Base-by-base conservation (phyloP, 1,284 basidiomycete genomes). In the Naganishia sp. region DNA sequence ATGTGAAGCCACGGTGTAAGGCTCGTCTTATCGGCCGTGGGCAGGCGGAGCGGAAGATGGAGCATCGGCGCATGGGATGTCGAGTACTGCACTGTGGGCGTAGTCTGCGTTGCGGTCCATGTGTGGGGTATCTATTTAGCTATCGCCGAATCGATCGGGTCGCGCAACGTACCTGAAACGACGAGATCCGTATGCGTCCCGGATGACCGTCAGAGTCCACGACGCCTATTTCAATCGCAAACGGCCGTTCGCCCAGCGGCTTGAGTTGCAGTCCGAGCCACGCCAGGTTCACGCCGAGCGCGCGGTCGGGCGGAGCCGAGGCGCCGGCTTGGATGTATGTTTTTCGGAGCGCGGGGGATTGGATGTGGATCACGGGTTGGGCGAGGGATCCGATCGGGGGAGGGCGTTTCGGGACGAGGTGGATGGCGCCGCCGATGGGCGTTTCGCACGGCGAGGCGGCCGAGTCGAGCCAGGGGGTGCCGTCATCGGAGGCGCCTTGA, bases 181-280 rank as follows among this genome's bases (percentile, higher is more conserved):
- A 92, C 25, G 90, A 91, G 68, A 87, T 83, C 31, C 90, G 82
- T 28, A 92, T 75, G 42, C 84, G 77, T 0, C 89, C 90, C 67
- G 81, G 81, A 68, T 83, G 81, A 6, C 86, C 86, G 6, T 76
- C 74, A 54, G 81, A 80, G 80, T 93, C 90, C 43, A 86, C 84
- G 16, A 93, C 72, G 1, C 90, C 90, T 18, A 92, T 80, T 77
- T 93, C 90, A 71, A 92, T 85, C 9, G 85, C 83, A 85, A 89
- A 88, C 60, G 86, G 86, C 66, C 85, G 66, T 39, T 33, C 82
- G 23, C 85, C 86, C 69, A 92, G 70, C 69, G 86, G 82, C 53
- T 87, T 84, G 52, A 89, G 83, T 77, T 93, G 90, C 7, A 92
- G 64, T 68, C 90, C 87, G 57, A 92, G 74, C 86, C 88, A 90